Percentiles rank a stretch among this genome's conserved stretches.
phyloP scores from a whole-genome alignment of 2,329 filamentous ascomycete species.

The Emmonsiellopsis sp. region DNA sequence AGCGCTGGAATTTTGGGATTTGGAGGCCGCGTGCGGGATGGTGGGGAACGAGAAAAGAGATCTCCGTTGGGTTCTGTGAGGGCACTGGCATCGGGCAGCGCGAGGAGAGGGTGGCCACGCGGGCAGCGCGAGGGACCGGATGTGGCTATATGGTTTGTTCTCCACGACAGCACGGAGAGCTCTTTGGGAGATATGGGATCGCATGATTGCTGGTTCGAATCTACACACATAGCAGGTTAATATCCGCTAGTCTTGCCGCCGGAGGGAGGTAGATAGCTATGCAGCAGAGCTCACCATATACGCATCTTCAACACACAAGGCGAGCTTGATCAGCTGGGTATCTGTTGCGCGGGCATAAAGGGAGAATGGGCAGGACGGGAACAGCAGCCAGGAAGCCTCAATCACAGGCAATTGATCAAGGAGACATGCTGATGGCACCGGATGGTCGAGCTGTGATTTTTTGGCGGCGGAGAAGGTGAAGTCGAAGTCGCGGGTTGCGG shows the following conservation, averaged over 20 bases:
- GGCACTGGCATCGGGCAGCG: slow-evolving; percentile 20
- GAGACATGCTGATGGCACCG: too few relatives aligned
- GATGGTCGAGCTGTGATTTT: too few relatives aligned
- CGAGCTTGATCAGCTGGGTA: too few relatives aligned
- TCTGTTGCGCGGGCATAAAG: too few relatives aligned
- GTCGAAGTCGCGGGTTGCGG: neutral
- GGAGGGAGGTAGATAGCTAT: neutral
- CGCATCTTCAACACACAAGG: slow-evolving; percentile 4
- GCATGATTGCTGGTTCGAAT: slow-evolving; percentile 23
- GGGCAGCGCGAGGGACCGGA: slow-evolving; percentile 27
- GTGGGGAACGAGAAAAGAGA: slow-evolving; percentile 50
- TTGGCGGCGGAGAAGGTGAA: too few relatives aligned
- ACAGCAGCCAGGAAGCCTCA: too few relatives aligned
- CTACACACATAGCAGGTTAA: neutral
- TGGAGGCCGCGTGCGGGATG: slow-evolving; percentile 31
- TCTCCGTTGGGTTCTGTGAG: slow-evolving; percentile 34
- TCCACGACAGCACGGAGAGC: slow-evolving; percentile 37
- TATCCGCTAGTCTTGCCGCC: neutral
- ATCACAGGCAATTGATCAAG: too few relatives aligned
- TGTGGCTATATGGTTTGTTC: slow-evolving; percentile 32
- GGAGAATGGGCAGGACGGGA: too few relatives aligned
- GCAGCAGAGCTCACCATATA: slow-evolving; percentile 1
- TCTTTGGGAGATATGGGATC: slow-evolving; percentile 34
- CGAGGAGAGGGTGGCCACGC: slow-evolving; percentile 21
- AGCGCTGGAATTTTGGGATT: slow-evolving; percentile 24